Percentiles rank a stretch among this genome's conserved stretches.
phyloP scores from a whole-genome alignment of 768 basidiomycete genomes.

The Serendipita sp. region DNA sequence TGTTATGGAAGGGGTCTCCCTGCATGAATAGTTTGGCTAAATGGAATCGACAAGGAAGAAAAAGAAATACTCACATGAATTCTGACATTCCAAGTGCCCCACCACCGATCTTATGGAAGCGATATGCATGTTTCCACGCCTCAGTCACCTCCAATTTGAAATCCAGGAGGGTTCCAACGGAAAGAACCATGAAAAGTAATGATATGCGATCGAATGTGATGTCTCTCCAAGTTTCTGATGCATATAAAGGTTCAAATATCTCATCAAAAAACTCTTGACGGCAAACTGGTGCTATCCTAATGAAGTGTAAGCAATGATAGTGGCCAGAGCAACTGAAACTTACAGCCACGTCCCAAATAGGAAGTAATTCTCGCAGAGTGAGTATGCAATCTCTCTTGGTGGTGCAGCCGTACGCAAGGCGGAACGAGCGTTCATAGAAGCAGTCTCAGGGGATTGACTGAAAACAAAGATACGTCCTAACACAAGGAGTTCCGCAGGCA shows the following conservation, averaged over 20 bases:
- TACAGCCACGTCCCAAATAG: not conserved
- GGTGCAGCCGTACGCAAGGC: not conserved
- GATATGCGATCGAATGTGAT: not conserved
- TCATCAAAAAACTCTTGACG: conserved; percentile 2
- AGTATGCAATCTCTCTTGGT: not conserved
- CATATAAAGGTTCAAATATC: not conserved
- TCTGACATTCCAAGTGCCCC: not conserved
- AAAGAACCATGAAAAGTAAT: not conserved
- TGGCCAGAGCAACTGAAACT: not conserved
- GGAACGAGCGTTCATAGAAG: not conserved
- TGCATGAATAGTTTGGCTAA: not conserved
- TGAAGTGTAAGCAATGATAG: not conserved
- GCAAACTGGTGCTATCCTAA: not conserved
- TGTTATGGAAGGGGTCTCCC: not conserved
- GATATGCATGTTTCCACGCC: not conserved
- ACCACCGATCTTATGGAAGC: not conserved
- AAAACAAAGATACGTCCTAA: not conserved
- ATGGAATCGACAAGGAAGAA: too few species aligned
- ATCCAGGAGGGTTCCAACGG: not conserved
- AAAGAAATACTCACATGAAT: not conserved
- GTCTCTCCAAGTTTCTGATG: not conserved
- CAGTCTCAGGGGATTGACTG: not conserved
- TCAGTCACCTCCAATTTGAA: not conserved
- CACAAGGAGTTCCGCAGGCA: not conserved
- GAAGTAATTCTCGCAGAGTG: conserved; percentile 4